These are phyloP conservation scores for Alternaria sp. DNA, from an alignment of 2,329 filamentous ascomycete species.

Conservation along the genomic window DNA sequence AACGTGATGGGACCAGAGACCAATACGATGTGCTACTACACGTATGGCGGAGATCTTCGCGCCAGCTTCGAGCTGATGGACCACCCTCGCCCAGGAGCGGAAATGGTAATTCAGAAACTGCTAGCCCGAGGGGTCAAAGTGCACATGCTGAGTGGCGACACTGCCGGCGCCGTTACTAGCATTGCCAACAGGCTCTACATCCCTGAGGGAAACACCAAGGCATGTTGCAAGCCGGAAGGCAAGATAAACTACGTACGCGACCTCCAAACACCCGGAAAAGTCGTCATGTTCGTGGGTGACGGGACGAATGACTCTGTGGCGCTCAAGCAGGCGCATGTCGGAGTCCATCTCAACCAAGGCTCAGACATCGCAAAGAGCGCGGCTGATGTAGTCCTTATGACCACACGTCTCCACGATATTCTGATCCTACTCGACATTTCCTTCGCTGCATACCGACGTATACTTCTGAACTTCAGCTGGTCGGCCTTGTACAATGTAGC, in stretches of 20 bases:
- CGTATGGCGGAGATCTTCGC: constrained; percentile 47
- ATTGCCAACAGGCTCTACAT: constrained; percentile 56
- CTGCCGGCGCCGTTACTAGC: constrained; percentile 58
- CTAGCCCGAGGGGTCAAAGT: constrained; percentile 58
- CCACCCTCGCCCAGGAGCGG: constrained; percentile 60
- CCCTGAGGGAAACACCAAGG: constrained; percentile 51
- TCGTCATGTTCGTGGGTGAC: constrained; percentile 77
- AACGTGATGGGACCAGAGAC: constrained; percentile 41
- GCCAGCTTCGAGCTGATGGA: constrained; percentile 63
- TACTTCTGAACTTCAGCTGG: constrained; percentile 75
- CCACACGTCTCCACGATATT: constrained; percentile 65
- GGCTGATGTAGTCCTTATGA: constrained; percentile 74
- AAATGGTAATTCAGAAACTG: constrained; percentile 62
- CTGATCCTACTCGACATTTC: constrained; percentile 66
- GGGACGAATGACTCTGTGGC: constrained; percentile 82
- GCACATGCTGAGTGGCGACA: constrained; percentile 68
- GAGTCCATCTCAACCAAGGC: constrained; percentile 70
- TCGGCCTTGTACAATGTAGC: constrained; percentile 74
- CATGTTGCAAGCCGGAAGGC: constrained; percentile 61
- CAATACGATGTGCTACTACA: constrained; percentile 45
- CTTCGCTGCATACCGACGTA: constrained; percentile 49
- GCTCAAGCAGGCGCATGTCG: constrained; percentile 74
- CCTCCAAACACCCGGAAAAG: constrained; percentile 32
- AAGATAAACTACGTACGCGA: constrained; percentile 63
- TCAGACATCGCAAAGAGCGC: constrained; percentile 71